Percentiles rank a stretch among this genome's conserved stretches.
phyloP scores from a whole-genome alignment of 2,329 filamentous ascomycete genomes.

The Fusarium annulatum region DNA sequence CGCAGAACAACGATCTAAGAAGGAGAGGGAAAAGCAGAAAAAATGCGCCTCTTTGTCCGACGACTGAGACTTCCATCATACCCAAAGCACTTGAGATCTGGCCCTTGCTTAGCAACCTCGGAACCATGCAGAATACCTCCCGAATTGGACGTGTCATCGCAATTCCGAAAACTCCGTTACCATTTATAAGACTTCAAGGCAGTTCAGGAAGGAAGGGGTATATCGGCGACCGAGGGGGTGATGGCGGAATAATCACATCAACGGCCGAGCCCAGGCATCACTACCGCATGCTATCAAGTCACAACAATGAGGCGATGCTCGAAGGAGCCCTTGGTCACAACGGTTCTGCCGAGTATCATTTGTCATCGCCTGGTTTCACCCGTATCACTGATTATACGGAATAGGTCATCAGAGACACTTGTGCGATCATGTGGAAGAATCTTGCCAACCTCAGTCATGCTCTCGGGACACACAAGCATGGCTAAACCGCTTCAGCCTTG shows the following conservation, averaged over 20 bases:
- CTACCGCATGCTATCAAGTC: neutral
- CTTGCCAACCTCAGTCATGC: neutral
- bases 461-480: conserved; percentile 13
- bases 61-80: neutral
- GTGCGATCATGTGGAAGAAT: conserved; percentile 16
- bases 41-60: neutral
- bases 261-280: neutral
- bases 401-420: neutral
- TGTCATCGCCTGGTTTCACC: conserved; percentile 9
- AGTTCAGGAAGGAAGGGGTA: neutral
- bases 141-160: accelerated
- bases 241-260: neutral
- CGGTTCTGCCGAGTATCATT: neutral
- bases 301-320: neutral
- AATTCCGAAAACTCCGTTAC: neutral
- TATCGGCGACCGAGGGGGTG: neutral
- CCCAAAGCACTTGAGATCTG: neutral
- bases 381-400: conserved; percentile 1
- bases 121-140: neutral
- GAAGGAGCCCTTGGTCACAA: neutral
- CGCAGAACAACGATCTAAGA: neutral
- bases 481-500: neutral
- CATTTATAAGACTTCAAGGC: neutral
- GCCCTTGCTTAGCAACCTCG: neutral
- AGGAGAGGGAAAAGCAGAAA: neutral